These are phyloP conservation scores for Aspergillus costaricaensis DNA, from an alignment of 2,329 filamentous ascomycete genomes.

Conservation along the genomic window DNA sequence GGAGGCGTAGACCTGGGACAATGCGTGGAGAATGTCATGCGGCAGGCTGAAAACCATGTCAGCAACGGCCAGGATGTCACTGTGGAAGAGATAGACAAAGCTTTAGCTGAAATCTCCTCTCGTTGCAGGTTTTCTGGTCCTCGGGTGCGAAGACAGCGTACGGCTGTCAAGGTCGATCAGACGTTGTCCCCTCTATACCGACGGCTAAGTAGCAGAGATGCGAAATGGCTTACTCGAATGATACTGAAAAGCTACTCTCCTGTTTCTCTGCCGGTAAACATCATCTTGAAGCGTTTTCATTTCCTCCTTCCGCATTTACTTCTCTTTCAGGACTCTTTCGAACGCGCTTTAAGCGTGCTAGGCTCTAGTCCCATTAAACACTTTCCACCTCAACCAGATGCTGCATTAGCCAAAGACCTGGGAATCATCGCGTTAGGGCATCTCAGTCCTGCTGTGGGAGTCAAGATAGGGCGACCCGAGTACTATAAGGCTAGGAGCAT, in stretches of 20 bases:
- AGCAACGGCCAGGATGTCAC: constrained; percentile 52
- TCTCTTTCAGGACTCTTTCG: constrained; percentile 69
- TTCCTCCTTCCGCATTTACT: constrained; percentile 69
- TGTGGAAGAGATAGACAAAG: constrained; percentile 70
- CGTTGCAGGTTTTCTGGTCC: constrained; percentile 71
- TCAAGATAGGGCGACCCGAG: constrained; percentile 65
- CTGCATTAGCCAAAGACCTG: constrained; percentile 32
- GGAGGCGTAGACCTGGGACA: constrained; percentile 69
- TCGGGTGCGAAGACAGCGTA: constrained; percentile 51
- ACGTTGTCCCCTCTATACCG: constrained; percentile 60
- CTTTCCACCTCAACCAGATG: constrained; percentile 41
- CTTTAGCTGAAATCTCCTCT: constrained; percentile 68
- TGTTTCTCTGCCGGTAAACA: constrained; percentile 59
- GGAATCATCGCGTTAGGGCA: constrained; percentile 40
- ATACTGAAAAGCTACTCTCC: constrained; percentile 76
- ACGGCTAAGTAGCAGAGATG: constrained; percentile 66
- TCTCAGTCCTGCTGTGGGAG: constrained; percentile 58
- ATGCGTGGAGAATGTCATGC: constrained; percentile 68
- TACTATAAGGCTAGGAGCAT: constrained; percentile 71
- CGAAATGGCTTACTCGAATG: constrained; percentile 84
- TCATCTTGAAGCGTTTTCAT: constrained; percentile 65
- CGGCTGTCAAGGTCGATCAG: constrained; percentile 45
- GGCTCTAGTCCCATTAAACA: constrained; percentile 37
- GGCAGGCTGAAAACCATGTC: constrained; percentile 55
- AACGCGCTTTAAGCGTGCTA: constrained; percentile 60